phyloP scores from a whole-genome alignment of 805 yeast species.

The Saturnispora dispora region DNA sequence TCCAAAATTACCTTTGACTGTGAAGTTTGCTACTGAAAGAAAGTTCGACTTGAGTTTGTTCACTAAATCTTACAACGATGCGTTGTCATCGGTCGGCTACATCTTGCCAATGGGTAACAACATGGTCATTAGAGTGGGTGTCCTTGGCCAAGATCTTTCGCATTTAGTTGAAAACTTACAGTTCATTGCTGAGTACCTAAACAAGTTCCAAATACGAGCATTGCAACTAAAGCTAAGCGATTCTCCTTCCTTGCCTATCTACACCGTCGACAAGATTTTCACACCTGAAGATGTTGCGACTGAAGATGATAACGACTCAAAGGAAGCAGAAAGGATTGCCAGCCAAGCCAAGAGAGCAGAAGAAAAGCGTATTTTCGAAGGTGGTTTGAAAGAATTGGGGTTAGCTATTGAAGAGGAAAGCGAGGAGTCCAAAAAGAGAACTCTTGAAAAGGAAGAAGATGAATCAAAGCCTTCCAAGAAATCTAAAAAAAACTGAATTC shows the following conservation, averaged over 20 bases:
- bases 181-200: constrained; percentile 42
- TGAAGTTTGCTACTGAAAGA: constrained; percentile 30
- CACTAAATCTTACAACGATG: constrained; percentile 48
- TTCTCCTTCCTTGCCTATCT: constrained; percentile 84
- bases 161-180: constrained; percentile 53
- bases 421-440: constrained; percentile 32
- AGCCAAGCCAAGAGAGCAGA: constrained; percentile 10
- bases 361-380: constrained; percentile 49
- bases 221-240: constrained; percentile 54
- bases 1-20: constrained; percentile 59
- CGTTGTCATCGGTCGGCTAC: constrained; percentile 49
- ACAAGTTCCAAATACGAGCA: constrained; percentile 39
- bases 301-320: constrained; percentile 21
- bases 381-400: constrained; percentile 72
- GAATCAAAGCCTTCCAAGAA: not conserved
- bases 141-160: constrained; percentile 34
- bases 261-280: constrained; percentile 49
- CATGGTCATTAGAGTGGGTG: constrained; percentile 59
- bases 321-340: constrained; percentile 30
- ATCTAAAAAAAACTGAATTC: not conserved
- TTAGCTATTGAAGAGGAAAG: constrained; percentile 63
- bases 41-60: constrained; percentile 39
- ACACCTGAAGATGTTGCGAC: constrained; percentile 37
- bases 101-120: constrained; percentile 68
- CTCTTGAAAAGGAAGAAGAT: not conserved